Conservation (phyloP, 1,284 basidiomycete genomes). For the Coniophora puteana region DNA sequence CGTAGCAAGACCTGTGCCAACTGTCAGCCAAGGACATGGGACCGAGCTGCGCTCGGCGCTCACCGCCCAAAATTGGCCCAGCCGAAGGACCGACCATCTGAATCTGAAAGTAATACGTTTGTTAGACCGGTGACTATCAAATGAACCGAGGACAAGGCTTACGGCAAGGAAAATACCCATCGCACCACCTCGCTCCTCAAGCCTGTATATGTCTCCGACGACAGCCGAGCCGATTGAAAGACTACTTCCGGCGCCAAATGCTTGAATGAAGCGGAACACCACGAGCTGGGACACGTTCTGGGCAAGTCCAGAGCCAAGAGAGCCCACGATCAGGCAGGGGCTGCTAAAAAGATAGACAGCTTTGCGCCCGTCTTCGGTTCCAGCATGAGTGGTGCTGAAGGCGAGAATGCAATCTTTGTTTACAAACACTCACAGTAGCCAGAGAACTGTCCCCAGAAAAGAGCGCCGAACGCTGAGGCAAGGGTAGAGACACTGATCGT, state of each 20-base stretch:
- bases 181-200: constrained; percentile 58
- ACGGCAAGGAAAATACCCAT: constrained; percentile 68
- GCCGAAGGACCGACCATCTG: background rate
- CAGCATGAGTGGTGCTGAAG: no score
- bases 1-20: no score
- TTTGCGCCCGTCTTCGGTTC: constrained; percentile 55
- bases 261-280: constrained; percentile 61
- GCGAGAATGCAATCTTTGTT: no score
- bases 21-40: no score
- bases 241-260: constrained; percentile 53
- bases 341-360: constrained; percentile 59
- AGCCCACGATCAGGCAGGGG: constrained; percentile 57
- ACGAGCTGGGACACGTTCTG: constrained; percentile 47
- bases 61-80: constrained; percentile 7
- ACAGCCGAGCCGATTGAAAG: constrained; percentile 58
- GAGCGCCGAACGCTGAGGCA: constrained; percentile 35
- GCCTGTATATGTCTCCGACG: constrained; percentile 61
- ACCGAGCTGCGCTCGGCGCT: constrained; percentile 8
- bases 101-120: no score
- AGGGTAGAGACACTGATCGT: constrained; percentile 45
- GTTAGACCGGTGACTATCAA: no score
- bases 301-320: constrained; percentile 53
- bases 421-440: constrained; percentile 49
- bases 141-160: no score
- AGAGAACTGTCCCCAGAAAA: constrained; percentile 52